phyloP scores from a whole-genome alignment of 176 grass and related monocot genomes.

The Zea luxurians region DNA sequence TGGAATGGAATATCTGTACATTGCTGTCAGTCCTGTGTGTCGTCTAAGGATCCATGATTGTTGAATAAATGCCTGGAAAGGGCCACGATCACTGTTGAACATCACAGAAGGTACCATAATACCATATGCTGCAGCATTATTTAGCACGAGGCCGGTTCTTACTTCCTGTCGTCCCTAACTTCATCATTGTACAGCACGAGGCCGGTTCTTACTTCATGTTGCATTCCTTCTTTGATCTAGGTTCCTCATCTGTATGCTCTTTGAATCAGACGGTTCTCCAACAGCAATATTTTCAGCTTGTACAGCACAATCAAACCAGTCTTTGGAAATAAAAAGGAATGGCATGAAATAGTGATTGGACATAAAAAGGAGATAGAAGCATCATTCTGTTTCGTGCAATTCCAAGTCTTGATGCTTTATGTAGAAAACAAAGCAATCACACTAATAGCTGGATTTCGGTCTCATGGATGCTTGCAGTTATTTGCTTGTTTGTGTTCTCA shows the following conservation, averaged over 20 bases:
- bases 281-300: neutral
- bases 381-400: constrained; percentile 23
- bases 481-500: neutral
- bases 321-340: constrained; percentile 13
- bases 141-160: constrained; percentile 19
- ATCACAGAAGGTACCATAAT: neutral
- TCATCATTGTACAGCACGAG: too few relatives aligned
- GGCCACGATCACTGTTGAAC: constrained; percentile 3
- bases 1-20: constrained; percentile 31
- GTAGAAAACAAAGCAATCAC: neutral
- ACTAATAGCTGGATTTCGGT: neutral
- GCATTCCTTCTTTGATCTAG: neutral
- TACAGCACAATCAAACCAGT: neutral
- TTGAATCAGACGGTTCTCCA: neutral
- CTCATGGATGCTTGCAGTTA: neutral
- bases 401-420: neutral
- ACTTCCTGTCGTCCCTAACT: too few relatives aligned
- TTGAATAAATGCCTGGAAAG: constrained; percentile 6
- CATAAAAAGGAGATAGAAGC: constrained; percentile 8
- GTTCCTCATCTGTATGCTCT: neutral
- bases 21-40: constrained; percentile 25
- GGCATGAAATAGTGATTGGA: neutral
- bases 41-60: neutral
- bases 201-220: too few relatives aligned
- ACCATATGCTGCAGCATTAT: constrained; percentile 25